These are phyloP conservation scores for Thinopyrum obtusiflorum DNA, from an alignment of 202 grass and related monocot genomes.

Conservation along the genomic window DNA sequence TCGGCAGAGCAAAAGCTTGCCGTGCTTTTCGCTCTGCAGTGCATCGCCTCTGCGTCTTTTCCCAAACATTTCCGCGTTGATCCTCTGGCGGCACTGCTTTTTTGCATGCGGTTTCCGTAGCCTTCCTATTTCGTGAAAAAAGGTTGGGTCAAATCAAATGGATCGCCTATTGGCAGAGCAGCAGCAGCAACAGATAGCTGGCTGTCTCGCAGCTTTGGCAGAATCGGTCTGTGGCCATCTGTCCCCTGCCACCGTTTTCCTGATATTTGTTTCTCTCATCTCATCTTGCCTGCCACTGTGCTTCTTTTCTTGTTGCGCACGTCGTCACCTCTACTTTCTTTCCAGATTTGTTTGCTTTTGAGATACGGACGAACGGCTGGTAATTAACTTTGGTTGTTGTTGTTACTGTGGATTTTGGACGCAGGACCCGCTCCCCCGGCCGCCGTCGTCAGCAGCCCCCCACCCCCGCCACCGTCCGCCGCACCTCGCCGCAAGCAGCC, in stretches of 20 bases:
- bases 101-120: neutral
- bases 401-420: neutral
- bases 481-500: constrained; percentile 36
- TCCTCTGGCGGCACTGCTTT: neutral
- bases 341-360: neutral
- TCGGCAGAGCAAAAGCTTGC: neutral
- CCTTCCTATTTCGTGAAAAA: neutral
- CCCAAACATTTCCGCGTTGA: neutral
- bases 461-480: constrained; percentile 23
- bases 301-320: constrained; percentile 13
- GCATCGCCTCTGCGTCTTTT: neutral
- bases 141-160: neutral
- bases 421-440: constrained; percentile 30
- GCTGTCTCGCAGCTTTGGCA: neutral
- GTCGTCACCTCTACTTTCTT: neutral
- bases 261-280: neutral
- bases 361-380: neutral
- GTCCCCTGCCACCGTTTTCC: neutral
- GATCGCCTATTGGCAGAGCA: neutral
- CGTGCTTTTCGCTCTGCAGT: neutral
- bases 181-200: neutral
- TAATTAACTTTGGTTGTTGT: neutral
- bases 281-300: neutral
- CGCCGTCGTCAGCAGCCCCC: constrained; percentile 9
- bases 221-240: neutral